Evolutionary conservation across 2,329 filamentous ascomycete genomes (phyloP).

Genomic region (Talaromyces sp.): DNA sequence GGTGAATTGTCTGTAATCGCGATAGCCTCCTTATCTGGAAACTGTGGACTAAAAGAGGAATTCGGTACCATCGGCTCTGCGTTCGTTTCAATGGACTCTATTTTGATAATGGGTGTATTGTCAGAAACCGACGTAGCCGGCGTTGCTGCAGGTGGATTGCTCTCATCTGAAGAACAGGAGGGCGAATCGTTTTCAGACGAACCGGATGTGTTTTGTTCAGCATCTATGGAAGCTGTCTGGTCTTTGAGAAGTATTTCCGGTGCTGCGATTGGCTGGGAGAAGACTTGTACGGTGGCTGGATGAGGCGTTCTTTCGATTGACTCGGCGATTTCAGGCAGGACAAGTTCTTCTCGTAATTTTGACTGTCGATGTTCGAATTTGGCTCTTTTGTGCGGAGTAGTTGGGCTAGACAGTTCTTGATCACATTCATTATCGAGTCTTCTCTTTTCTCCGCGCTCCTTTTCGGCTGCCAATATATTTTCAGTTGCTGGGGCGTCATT

Average conservation of each 20-base stretch:
- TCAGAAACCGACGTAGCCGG: constrained; percentile 34
- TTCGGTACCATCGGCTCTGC: not conserved
- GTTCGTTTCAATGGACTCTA: constrained; percentile 14
- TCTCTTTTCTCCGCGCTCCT: constrained; percentile 16
- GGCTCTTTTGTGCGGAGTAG: constrained; percentile 29
- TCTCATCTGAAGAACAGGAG: constrained; percentile 27
- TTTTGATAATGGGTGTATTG: constrained; percentile 18
- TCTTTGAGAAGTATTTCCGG: not conserved
- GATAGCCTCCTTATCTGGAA: not conserved
- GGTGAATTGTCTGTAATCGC: not conserved
- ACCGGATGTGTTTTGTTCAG: constrained; percentile 13
- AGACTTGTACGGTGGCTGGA: not conserved
- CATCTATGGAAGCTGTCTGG: not conserved
- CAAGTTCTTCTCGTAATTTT: constrained; percentile 35
- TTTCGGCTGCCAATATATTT: not conserved
- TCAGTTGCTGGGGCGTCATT: not conserved
- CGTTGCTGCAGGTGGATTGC: constrained; percentile 28
- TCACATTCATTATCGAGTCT: constrained; percentile 13
- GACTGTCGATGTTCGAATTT: constrained; percentile 33
- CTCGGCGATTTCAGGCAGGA: constrained; percentile 26
- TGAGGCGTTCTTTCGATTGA: constrained; percentile 17
- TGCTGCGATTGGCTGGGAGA: not conserved
- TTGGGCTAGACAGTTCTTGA: constrained; percentile 16
- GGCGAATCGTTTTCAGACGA: constrained; percentile 25
- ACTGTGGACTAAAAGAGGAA: not conserved